Conservation (phyloP, 768 basidiomycete species). For the Chalciporus piperatus region DNA sequence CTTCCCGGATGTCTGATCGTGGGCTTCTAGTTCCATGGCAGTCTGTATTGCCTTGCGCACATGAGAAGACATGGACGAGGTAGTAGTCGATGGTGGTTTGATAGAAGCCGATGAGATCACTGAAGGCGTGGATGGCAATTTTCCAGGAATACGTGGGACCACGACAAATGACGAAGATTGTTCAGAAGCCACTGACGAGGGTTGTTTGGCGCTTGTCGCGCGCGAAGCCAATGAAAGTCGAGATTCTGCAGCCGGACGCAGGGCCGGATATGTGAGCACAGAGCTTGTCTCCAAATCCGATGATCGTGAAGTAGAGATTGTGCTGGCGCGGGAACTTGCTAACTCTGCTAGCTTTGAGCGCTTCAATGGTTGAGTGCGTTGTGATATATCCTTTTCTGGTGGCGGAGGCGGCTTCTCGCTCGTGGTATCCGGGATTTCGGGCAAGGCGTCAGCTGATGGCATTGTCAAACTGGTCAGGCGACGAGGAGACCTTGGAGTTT, state of each 20-base stretch:
- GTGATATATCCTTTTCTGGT: constrained; percentile 23
- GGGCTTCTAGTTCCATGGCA: constrained; percentile 61
- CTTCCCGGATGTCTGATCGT: constrained; percentile 34
- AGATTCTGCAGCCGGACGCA: constrained; percentile 68
- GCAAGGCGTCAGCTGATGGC: constrained; percentile 47
- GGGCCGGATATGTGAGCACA: constrained; percentile 66
- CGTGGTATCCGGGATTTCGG: constrained; percentile 52
- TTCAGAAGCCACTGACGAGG: constrained; percentile 18
- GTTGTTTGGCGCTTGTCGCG: constrained; percentile 15
- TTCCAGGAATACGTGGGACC: constrained; percentile 25
- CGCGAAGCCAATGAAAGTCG: constrained; percentile 31
- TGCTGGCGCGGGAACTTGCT: constrained; percentile 62
- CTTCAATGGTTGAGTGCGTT: constrained; percentile 29
- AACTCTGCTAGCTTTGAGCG: constrained; percentile 69
- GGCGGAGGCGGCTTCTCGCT: constrained; percentile 28
- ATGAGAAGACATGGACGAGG: constrained; percentile 56
- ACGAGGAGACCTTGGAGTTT: constrained; percentile 36
- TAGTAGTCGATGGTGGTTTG: constrained; percentile 28
- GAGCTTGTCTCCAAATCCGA: constrained; percentile 55
- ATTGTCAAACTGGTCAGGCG: constrained; percentile 42
- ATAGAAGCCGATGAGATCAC: constrained; percentile 26
- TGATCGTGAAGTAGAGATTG: constrained; percentile 50
- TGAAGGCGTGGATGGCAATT: constrained; percentile 13
- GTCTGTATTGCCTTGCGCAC: constrained; percentile 64
- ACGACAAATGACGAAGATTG: constrained; percentile 12